Evolutionary conservation across 2,329 filamentous ascomycete genomes (phyloP), one percentile per base, ranked within the genome.

Genomic region (Ploettnerulaceae sp.): DNA sequence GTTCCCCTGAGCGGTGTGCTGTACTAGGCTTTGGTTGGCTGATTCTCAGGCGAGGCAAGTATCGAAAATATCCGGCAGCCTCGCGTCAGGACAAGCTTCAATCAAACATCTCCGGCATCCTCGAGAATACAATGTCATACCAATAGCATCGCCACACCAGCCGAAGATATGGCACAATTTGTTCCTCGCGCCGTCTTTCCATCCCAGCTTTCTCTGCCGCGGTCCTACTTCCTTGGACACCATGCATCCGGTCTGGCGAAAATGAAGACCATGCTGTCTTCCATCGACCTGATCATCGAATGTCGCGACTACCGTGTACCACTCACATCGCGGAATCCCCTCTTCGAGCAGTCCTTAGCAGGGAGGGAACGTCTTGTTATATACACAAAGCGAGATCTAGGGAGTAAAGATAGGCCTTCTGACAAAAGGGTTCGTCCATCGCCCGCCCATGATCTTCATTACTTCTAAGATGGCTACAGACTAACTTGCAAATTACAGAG

Each of bases 211-310:
- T 85, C 82, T 42, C 83, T 97, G 51, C 84, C 86, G 29, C 82
- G 88, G 55, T 93, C 91, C 49, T 98, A 97, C 70, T 98, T 88
- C 70, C 77, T 97, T 36, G 93, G 93, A 52, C 93, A 98, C 69
- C 93, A 98, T 73, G 79, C 81, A 51, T 77, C 86, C 7, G 93
- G 87, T 12, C 74, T 95, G 24, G 73, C 77, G 37, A 84, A 86
- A 64, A 95, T 97, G 84, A 86, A 87, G 64, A 79, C 79, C 29
- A 76, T 86, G 63, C 77, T 98, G 38, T 81, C 82, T 21, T 82
- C 81, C 53, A 86, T 96, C 59, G 86, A 90, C 61, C 81, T 97
- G 33, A 81, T 98, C 44, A 79, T 98, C 62, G 93, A 98, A 71
- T 96, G 90, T 66, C 86, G 93, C 62, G 93, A 98, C 71, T 89